These are phyloP conservation scores for Ambrosiella beaveri DNA, from an alignment of 2,329 filamentous ascomycete genomes.

Conservation along the genomic window DNA sequence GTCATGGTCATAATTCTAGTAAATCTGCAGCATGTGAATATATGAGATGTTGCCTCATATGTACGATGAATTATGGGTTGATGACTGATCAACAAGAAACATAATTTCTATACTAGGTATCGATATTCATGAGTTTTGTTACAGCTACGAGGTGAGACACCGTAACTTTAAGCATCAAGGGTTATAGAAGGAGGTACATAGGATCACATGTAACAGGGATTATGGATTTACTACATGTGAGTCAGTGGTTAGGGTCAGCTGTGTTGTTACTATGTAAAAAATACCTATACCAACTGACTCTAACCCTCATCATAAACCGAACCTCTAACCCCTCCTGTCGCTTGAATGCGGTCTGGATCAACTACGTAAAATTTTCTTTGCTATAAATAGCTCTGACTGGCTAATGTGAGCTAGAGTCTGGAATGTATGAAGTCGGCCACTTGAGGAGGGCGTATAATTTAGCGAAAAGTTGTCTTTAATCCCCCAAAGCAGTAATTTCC, in stretches of 20 bases:
- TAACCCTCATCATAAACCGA: no score
- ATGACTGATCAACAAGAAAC: background rate
- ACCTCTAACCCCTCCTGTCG: background rate
- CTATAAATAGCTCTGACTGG: slow-evolving; percentile 7
- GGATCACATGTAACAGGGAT: no score
- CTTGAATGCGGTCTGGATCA: background rate
- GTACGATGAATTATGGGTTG: background rate
- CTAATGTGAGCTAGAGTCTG: background rate
- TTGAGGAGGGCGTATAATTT: background rate
- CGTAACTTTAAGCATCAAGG: no score
- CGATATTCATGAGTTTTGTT: background rate
- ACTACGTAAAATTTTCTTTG: slow-evolving; percentile 10
- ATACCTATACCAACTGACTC: no score
- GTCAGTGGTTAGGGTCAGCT: no score
- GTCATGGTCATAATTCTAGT: background rate
- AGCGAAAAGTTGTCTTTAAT: background rate
- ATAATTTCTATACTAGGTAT: background rate
- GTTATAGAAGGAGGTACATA: no score
- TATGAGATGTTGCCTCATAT: background rate
- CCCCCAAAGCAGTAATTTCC: background rate
- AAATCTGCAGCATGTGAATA: background rate
- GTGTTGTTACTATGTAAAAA: no score
- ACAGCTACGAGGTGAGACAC: no score
- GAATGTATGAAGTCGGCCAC: background rate
- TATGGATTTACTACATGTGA: no score